Evolutionary conservation across 2,329 filamentous ascomycete species (phyloP), one percentile per base, ranked within the genome.

Genomic region (Albifimbria verrucaria): DNA sequence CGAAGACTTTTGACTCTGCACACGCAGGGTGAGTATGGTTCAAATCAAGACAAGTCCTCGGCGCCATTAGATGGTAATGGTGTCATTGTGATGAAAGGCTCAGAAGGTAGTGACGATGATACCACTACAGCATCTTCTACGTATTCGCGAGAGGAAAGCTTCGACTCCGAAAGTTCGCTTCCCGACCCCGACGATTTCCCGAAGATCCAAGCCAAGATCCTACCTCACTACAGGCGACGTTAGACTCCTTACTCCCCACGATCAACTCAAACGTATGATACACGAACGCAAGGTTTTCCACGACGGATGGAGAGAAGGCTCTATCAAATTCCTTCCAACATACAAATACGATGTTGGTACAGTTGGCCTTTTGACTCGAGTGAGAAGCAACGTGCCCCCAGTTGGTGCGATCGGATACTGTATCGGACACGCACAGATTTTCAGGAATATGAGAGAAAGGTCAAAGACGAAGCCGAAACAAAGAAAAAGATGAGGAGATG

Each of bases 281-380:
- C 84, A 81, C 58, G 74, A 83, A 39, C 81, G 84, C n/a, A 94
- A 89, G 65, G 85, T 86, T 0, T 96, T 99, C 57, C 84, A 96
- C 55, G 90, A 96, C 56, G 93, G 92, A 1, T 99, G 94, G 92
- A 81, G 82, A 49, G 94, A 99, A 76, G 94, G 92, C 0, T 79
- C 85, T 1, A 92, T 99, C 52, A 83, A 83, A 1, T 99, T 99
- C 64, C 69, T 97, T 17, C 94, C 94, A 2, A 95, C 94, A 0
- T 99, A 99, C 72, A 99, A 99, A 69, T 99, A 99, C 62, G 95
- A 99, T 64, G 79, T 96, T 24, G 94, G 94, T n/a, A 96, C 89
- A 25, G 84, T 96, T 26, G 90, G 90, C 2, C 81, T 92, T 99
- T 97, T 67, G 95, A 99, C 72, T 91, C 92, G 1, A 96, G 92